Evolutionary conservation across 1,139 yeast genomes (phyloP).

Genomic region (Candida gigantensis): DNA sequence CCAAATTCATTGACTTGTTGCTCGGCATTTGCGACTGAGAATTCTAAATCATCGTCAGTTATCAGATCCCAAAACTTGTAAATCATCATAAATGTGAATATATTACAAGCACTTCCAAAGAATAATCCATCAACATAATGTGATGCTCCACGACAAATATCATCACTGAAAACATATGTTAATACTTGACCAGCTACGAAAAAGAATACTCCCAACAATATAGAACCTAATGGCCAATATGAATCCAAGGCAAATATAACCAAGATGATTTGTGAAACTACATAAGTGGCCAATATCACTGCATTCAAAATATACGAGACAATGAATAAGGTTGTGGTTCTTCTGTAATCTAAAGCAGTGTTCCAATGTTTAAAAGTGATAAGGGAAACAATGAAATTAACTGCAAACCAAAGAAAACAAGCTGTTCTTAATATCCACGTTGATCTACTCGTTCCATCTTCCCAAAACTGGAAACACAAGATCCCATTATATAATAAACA

Average conservation of each 20-base stretch:
- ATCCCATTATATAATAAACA: constrained; percentile 72
- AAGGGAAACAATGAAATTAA: constrained; percentile 67
- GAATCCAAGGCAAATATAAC: constrained; percentile 69
- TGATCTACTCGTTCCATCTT: constrained; percentile 78
- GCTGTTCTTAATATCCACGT: constrained; percentile 56
- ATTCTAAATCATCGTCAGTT: constrained; percentile 94
- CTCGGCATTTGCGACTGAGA: constrained; percentile 61
- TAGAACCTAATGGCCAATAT: constrained; percentile 87
- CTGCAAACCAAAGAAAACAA: constrained; percentile 53
- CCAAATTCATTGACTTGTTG: constrained; percentile 36
- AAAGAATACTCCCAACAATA: constrained; percentile 66
- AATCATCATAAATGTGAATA: constrained; percentile 88
- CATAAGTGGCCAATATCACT: constrained; percentile 59
- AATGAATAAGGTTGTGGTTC: constrained; percentile 67
- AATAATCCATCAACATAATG: constrained; percentile 92
- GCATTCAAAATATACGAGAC: constrained; percentile 74
- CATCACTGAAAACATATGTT: constrained; percentile 63
- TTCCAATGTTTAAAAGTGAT: constrained; percentile 76
- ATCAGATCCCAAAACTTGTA: constrained; percentile 97
- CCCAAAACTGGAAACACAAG: constrained; percentile 87
- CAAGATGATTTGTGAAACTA: constrained; percentile 68
- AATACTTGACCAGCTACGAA: constrained; percentile 80
- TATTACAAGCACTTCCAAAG: constrained; percentile 77
- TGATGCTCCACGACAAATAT: constrained; percentile 67
- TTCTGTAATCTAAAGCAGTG: constrained; percentile 36